Percentiles rank a stretch among this genome's conserved stretches.
Evolutionary conservation across 768 basidiomycete species (phyloP).

Genomic region (Russula dissimulans): DNA sequence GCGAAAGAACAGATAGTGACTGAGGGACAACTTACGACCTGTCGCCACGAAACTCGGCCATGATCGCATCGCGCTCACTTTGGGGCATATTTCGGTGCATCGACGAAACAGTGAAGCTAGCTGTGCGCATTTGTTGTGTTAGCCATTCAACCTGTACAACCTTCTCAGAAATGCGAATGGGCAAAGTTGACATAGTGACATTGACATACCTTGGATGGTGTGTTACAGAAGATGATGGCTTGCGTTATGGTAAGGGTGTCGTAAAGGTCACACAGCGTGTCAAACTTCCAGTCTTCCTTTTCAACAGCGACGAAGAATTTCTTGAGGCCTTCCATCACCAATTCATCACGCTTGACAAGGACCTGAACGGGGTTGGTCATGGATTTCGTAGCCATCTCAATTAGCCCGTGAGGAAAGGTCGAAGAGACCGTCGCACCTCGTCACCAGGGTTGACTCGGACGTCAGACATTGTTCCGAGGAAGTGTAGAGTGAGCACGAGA

Average conservation of each 20-base stretch:
- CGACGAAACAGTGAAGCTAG: conserved; percentile 93
- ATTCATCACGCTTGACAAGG: conserved; percentile 97
- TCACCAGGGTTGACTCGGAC: conserved; percentile 80
- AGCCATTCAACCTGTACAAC: conserved; percentile 81
- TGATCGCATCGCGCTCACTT: conserved; percentile 91
- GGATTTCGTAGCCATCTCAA: conserved; percentile 98
- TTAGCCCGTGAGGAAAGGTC: neutral
- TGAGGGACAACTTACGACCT: conserved; percentile 57
- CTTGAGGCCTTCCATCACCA: conserved; percentile 93
- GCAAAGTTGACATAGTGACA: neutral
- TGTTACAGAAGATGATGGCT: conserved; percentile 99
- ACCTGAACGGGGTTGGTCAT: conserved; percentile 99
- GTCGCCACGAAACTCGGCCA: conserved; percentile 92
- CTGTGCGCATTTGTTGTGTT: conserved; percentile 96
- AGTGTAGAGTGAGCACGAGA: too few species aligned
- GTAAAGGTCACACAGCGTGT: conserved; percentile 94
- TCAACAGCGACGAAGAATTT: conserved; percentile 98
- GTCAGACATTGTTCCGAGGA: too few species aligned
- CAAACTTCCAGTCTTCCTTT: conserved; percentile 99
- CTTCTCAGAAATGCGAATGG: neutral
- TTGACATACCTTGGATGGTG: conserved; percentile 79
- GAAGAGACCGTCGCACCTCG: conserved; percentile 45
- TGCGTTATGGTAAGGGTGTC: conserved; percentile 98
- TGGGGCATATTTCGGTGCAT: conserved; percentile 97
- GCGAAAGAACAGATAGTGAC: neutral